Base-by-base conservation (phyloP, 345 rosid species). In the Trapa bicornis region DNA sequence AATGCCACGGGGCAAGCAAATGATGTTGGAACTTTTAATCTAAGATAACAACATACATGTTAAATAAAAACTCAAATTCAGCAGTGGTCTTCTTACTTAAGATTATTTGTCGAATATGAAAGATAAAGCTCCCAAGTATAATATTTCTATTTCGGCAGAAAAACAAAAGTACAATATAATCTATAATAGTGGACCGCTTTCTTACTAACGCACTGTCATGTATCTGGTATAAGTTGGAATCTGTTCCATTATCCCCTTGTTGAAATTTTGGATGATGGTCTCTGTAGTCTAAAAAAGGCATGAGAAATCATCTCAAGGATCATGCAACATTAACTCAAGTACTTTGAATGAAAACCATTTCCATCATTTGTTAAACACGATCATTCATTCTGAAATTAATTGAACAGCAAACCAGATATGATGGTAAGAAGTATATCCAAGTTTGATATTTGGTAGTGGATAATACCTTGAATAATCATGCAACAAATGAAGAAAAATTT, bases 401-500 rank as follows among this genome's bases (percentile, higher is more conserved):
- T 54, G 35, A 54, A 54, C 22, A 22, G 10, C 33, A 54, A n/a
- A 54, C n/a, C 60, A 54, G 4, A 54, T 54, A 54, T 22, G 22
- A 54, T 17, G 32, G 60, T 0, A 41, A 54, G 11, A 58, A 32
- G 0, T 12, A 8, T 58, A 7, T 58, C 15, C 9, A 58, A 5
- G 11, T 35, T 54, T 2, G 10, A 32, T 15, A 38, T n/a, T 54
- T n/a, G 60, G n/a, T 8, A 58, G 38, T 29, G 63, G 10, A 58
- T 58, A 13, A 38, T 77, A 92, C 98, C 96, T 89, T 0, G 83
- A 75, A 73, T 75, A 86, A 39, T 85, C 82, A 72, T 81, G 76
- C 66, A 92, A 69, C 64, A 89, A 84, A 74, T 86, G 86, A 65
- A 92, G 96, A 79, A 92, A 92, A 54, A 88, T 84, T 76, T 92